A percentile compares a stretch with the other conserved stretches of the same genome.
Conservation (phyloP, 495 filamentous ascomycete species). For the Xylaria flabelliformis region DNA sequence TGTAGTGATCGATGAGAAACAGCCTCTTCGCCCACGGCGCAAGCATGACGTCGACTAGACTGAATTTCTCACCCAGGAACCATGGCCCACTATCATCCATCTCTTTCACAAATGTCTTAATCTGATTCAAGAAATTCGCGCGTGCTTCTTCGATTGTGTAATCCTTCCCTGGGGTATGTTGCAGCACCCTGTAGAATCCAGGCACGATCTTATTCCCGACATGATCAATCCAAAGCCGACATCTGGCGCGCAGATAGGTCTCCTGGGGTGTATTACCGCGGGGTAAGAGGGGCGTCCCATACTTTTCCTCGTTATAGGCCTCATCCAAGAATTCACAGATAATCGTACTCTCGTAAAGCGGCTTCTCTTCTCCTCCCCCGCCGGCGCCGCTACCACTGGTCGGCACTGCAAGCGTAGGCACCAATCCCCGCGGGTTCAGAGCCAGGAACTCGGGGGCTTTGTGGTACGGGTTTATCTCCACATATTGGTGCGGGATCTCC, state of each 20-base stretch:
- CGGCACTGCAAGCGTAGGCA: conserved; percentile 64
- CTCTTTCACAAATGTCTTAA: conserved; percentile 63
- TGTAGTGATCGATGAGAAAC: conserved; percentile 75
- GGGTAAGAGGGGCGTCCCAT: conserved; percentile 55
- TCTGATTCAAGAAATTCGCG: conserved; percentile 54
- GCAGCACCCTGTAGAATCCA: conserved; percentile 67
- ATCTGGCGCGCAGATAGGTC: conserved; percentile 62
- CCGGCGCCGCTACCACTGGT: conserved; percentile 12
- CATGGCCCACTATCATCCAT: conserved; percentile 65
- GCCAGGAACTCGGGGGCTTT: conserved; percentile 67
- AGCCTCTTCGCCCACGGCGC: conserved; percentile 72
- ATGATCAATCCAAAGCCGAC: conserved; percentile 73
- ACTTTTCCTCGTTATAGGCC: conserved; percentile 58
- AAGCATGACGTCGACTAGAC: conserved; percentile 67
- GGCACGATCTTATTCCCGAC: conserved; percentile 68
- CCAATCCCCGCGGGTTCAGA: conserved; percentile 72
- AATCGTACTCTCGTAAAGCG: conserved; percentile 70
- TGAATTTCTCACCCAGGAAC: conserved; percentile 64
- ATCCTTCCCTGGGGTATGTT: conserved; percentile 62
- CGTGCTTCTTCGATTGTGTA: conserved; percentile 51
- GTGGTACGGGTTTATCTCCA: conserved; percentile 75
- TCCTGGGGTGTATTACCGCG: conserved; percentile 38
- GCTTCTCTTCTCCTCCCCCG: conserved; percentile 53
- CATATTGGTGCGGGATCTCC: conserved; percentile 72
- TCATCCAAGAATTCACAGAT: conserved; percentile 76